A percentile compares a stretch with the other conserved stretches of the same genome.
Evolutionary conservation across 2,329 filamentous ascomycete species (phyloP).

Genomic region (Fulvia fulva): DNA sequence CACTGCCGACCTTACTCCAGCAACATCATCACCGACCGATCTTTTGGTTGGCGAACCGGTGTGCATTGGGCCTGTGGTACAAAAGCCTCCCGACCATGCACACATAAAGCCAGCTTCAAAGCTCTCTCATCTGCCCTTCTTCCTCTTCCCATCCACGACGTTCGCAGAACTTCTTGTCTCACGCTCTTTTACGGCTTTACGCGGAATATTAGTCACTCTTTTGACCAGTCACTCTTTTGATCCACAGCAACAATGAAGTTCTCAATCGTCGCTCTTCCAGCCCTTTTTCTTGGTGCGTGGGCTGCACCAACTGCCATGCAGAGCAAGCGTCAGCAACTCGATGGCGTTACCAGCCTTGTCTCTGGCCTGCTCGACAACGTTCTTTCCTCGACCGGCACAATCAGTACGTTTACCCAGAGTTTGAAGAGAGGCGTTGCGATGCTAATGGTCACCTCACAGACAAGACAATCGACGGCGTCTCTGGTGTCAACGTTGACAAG

Average conservation of each 20-base stretch:
- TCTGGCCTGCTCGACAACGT: slow-evolving; percentile 9
- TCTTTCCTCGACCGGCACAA: slow-evolving; percentile 6
- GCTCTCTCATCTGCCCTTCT: background rate
- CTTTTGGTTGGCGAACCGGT: background rate
- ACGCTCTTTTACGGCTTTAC: slow-evolving; percentile 10
- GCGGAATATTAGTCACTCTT: slow-evolving; percentile 10
- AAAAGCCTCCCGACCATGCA: slow-evolving; percentile 22
- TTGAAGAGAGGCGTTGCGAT: background rate
- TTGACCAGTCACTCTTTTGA: slow-evolving; percentile 21
- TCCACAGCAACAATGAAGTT: slow-evolving; percentile 20
- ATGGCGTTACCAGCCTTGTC: slow-evolving; percentile 9
- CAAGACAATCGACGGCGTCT: background rate
- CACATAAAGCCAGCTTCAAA: slow-evolving; percentile 6
- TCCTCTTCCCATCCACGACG: background rate
- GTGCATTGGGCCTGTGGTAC: background rate
- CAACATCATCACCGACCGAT: background rate
- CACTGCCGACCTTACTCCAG: background rate
- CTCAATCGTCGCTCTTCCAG: slow-evolving; percentile 18
- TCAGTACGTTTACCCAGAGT: background rate
- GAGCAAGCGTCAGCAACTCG: slow-evolving; percentile 13
- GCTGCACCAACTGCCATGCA: slow-evolving; percentile 16
- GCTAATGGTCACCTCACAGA: background rate
- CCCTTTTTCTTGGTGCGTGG: slow-evolving; percentile 14
- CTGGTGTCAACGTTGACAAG: slow-evolving; percentile 1
- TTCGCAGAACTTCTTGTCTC: slow-evolving; percentile 2